Evolutionary conservation across 108 stramenopile genomes (phyloP).

Genomic region (Nitzschia putrida): DNA sequence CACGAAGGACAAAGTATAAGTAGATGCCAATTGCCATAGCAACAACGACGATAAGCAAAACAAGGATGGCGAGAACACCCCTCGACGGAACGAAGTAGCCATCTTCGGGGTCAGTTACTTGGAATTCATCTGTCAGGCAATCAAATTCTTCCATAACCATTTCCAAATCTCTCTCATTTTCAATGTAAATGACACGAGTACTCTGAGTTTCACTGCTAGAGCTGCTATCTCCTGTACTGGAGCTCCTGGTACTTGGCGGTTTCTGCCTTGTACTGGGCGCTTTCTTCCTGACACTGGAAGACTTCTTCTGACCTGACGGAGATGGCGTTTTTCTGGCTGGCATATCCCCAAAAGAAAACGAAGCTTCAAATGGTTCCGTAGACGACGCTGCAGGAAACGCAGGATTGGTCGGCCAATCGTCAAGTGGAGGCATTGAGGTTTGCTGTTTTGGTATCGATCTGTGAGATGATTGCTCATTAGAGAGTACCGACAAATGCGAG

Average conservation of each 20-base stretch:
- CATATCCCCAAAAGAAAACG: not conserved
- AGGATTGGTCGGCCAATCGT: not conserved
- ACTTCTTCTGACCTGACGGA: not conserved
- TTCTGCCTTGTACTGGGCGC: not conserved
- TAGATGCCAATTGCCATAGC: not conserved
- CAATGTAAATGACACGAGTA: conserved; percentile 16
- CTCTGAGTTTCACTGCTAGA: not conserved
- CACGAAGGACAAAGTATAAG: not conserved
- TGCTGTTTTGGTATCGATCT: not conserved
- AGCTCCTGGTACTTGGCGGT: not conserved
- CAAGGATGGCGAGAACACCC: not conserved
- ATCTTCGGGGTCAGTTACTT: not conserved
- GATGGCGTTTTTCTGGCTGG: too few species aligned
- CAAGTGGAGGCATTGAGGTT: too few species aligned
- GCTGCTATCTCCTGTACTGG: not conserved
- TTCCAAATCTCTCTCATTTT: conserved; percentile 11
- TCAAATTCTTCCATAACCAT: not conserved
- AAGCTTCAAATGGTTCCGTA: not conserved
- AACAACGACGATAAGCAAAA: conserved; percentile 2
- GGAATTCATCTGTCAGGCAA: not conserved
- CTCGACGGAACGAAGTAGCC: conserved; percentile 10
- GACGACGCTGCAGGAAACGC: not conserved
- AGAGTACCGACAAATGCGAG: not conserved
- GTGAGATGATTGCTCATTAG: not conserved
- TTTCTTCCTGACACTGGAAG: not conserved